Percentiles rank a stretch among this genome's conserved stretches.
Evolutionary conservation across 108 stramenopile genomes (phyloP).

Genomic region (Pseudonitzschia multistriata): DNA sequence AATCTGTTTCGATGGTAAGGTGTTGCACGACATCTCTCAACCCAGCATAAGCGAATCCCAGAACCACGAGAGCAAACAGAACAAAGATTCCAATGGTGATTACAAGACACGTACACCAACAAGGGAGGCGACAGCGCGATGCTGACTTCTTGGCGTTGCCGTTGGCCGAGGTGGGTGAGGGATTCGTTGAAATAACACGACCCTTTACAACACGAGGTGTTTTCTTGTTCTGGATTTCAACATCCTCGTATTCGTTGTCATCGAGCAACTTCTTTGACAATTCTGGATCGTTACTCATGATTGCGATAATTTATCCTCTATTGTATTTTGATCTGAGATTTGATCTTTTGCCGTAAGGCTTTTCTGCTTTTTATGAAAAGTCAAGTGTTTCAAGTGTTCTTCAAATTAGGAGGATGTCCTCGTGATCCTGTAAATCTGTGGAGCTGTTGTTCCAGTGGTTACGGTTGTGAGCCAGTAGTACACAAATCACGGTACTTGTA

Average conservation of each 20-base stretch:
- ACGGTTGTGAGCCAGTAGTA: too few relatives aligned
- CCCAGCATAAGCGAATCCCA: background rate
- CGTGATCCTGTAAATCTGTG: too few relatives aligned
- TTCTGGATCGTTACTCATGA: constrained; percentile 19
- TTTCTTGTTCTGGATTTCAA: constrained; percentile 2
- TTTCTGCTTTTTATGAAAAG: too few relatives aligned
- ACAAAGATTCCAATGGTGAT: background rate
- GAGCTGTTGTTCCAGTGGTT: too few relatives aligned
- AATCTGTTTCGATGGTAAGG: constrained; percentile 15
- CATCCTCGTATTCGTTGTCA: constrained; percentile 9
- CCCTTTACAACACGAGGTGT: background rate
- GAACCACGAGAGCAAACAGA: background rate
- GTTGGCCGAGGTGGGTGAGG: background rate
- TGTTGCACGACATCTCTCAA: constrained; percentile 5
- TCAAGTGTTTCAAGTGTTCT: too few relatives aligned
- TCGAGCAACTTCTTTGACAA: constrained; percentile 15
- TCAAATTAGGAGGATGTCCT: too few relatives aligned
- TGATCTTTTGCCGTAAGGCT: too few relatives aligned
- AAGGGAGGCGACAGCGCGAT: background rate
- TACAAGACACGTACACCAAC: constrained; percentile 2
- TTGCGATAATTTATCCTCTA: too few relatives aligned
- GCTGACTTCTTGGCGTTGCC: background rate
- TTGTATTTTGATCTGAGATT: too few relatives aligned
- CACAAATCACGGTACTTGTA: too few relatives aligned
- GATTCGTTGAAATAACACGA: background rate